Base-by-base conservation (phyloP, 1,284 basidiomycete species). In the Rhizopogon hawkerae region DNA sequence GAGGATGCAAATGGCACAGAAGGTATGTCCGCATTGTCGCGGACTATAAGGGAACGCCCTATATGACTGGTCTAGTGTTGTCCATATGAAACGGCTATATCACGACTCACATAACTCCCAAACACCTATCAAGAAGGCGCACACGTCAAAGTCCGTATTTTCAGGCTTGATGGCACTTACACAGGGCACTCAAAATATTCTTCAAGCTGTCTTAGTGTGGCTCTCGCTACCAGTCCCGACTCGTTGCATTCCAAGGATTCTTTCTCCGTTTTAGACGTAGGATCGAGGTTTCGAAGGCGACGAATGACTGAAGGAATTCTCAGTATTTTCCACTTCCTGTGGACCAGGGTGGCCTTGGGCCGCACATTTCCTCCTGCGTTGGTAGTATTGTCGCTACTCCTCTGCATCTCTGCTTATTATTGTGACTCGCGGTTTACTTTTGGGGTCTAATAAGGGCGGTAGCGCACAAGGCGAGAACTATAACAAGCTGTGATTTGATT, bases 1-100 rank as follows among this genome's bases (percentile, higher is more conserved):
- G 23, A 84, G 60, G 50, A 81, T 76, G 61, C 80, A 84, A 29
- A 78, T 63, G 14, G 77, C 75, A 59, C 80, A 83, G 60, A 79
- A 84, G 0, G 79, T 74, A 56, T 85, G 82, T 3, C 83, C 82
- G 53, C 83, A 85, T 41, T 66, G 62, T 18, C 69, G 69, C 5
- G 79, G 63, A n/a, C 68, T 66, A 57, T 78, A 79, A 10, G 82
- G 83, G 53, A 72, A 72, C 1, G 82, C 77, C 63, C 81, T 76
- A 36, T 68, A 64, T 51, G 70, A 69, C 10, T 31, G 29, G 29
- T 31, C 10, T 31, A 31, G 29, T 10, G 9, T 46, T 33, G 36
- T 34, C 38, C 33, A 23, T n/a, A 38, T 38, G n/a, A 23, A 37
- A 34, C n/a, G 39, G 51, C 47, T 46, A 52, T 54, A 45, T 31